Conservation (phyloP, 495 filamentous ascomycete genomes). For the Xylaria longipes region DNA sequence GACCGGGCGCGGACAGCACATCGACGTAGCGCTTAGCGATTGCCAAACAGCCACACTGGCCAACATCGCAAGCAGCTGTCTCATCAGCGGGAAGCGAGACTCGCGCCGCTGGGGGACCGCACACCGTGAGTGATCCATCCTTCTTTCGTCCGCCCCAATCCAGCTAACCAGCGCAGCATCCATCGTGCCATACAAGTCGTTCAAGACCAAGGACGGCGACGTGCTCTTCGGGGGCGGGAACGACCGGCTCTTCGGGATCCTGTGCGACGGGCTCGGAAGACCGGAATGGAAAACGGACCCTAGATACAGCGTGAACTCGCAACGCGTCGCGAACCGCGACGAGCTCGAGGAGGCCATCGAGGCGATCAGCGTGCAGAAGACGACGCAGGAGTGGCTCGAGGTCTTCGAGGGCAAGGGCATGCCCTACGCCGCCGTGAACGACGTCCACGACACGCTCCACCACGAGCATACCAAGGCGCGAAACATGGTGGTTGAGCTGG, state of each 20-base stretch:
- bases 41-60: slow-evolving; percentile 91
- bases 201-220: slow-evolving; percentile 91
- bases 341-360: slow-evolving; percentile 81
- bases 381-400: slow-evolving; percentile 87
- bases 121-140: slow-evolving; percentile 70
- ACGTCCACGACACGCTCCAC: slow-evolving; percentile 80
- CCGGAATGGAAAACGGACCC: slow-evolving; percentile 81
- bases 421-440: slow-evolving; percentile 95
- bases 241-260: slow-evolving; percentile 84
- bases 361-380: slow-evolving; percentile 73
- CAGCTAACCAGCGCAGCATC: slow-evolving; percentile 64
- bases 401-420: slow-evolving; percentile 88
- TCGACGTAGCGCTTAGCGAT: slow-evolving; percentile 89
- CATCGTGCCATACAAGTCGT: slow-evolving; percentile 93
- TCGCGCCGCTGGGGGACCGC: slow-evolving; percentile 92
- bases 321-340: slow-evolving; percentile 77
- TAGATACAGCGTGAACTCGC: slow-evolving; percentile 79
- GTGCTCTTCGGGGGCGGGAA: slow-evolving; percentile 94
- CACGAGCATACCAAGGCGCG: slow-evolving; percentile 87
- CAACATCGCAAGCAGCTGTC: slow-evolving; percentile 89
- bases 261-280: slow-evolving; percentile 78
- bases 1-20: slow-evolving; percentile 76
- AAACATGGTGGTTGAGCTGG: slow-evolving; percentile 85
- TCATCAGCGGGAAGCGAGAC: slow-evolving; percentile 89
- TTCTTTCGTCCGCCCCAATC: not conserved